Conservation (phyloP, 2,329 filamentous ascomycete genomes). For the Epicoccum sorghinum region DNA sequence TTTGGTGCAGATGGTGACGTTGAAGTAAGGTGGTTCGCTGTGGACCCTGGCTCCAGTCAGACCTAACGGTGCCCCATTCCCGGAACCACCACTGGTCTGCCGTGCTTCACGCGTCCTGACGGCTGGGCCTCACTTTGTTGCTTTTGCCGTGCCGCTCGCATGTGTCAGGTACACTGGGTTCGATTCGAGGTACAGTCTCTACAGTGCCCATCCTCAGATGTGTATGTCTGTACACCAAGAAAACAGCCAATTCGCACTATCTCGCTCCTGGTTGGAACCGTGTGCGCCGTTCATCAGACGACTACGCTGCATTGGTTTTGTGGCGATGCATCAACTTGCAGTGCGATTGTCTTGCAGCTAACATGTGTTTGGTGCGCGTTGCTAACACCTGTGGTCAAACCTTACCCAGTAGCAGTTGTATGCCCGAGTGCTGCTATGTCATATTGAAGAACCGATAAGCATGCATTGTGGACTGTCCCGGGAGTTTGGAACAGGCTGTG, state of each 20-base stretch:
- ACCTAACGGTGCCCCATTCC: slow-evolving; percentile 11
- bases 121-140: slow-evolving; percentile 18
- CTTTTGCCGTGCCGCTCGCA: slow-evolving; percentile 30
- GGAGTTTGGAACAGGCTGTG: slow-evolving; percentile 29
- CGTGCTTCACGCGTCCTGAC: slow-evolving; percentile 17
- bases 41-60: slow-evolving; percentile 19
- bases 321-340: slow-evolving; percentile 6
- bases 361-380: slow-evolving; percentile 1
- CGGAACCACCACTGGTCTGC: slow-evolving; percentile 26
- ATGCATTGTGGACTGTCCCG: slow-evolving; percentile 36
- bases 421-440: slow-evolving; percentile 16
- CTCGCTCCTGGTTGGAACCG: neutral
- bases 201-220: neutral
- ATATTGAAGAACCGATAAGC: slow-evolving; percentile 40
- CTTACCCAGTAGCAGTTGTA: neutral
- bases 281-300: neutral
- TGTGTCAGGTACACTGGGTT: neutral
- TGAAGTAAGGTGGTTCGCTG: slow-evolving; percentile 13
- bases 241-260: neutral
- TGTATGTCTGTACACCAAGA: neutral
- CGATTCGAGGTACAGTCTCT: neutral
- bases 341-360: slow-evolving; percentile 9
- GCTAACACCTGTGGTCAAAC: neutral
- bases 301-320: neutral
- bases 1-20: slow-evolving; percentile 17